Conservation (phyloP, 768 basidiomycete species). For the Boletus insuetus region DNA sequence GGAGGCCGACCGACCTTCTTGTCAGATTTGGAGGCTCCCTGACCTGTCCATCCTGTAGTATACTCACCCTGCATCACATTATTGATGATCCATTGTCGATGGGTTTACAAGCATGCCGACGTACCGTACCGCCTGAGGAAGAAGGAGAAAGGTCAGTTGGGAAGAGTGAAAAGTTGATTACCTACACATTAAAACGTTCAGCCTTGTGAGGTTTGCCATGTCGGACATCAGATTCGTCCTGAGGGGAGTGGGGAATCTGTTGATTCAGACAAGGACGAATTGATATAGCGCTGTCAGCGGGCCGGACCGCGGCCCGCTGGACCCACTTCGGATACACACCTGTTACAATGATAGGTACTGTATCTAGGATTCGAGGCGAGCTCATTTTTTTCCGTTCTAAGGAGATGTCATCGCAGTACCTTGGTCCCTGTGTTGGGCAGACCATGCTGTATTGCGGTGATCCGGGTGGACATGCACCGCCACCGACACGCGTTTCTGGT, state of each 20-base stretch:
- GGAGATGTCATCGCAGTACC: background rate
- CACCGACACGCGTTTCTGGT: constrained; percentile 21
- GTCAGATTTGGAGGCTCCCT: constrained; percentile 92
- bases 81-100: background rate
- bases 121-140: constrained; percentile 45
- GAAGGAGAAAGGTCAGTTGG: constrained; percentile 8
- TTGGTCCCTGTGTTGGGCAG: background rate
- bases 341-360: no score
- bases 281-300: no score
- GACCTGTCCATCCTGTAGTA: constrained; percentile 91
- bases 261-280: no score
- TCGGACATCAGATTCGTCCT: no score
- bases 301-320: no score
- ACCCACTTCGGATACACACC: no score
- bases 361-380: no score
- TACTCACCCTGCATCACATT: constrained; percentile 65
- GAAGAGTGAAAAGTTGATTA: background rate
- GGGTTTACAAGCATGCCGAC: constrained; percentile 9
- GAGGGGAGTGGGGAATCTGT: background rate
- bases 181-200: constrained; percentile 81
- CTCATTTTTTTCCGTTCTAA: background rate
- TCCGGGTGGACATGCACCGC: constrained; percentile 17
- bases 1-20: constrained; percentile 64
- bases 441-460: constrained; percentile 9
- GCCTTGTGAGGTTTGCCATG: constrained; percentile 49